Percentiles rank a stretch among this genome's conserved stretches.
Conservation (phyloP, 2,329 filamentous ascomycete genomes). For the Calonectria ilicicola region DNA sequence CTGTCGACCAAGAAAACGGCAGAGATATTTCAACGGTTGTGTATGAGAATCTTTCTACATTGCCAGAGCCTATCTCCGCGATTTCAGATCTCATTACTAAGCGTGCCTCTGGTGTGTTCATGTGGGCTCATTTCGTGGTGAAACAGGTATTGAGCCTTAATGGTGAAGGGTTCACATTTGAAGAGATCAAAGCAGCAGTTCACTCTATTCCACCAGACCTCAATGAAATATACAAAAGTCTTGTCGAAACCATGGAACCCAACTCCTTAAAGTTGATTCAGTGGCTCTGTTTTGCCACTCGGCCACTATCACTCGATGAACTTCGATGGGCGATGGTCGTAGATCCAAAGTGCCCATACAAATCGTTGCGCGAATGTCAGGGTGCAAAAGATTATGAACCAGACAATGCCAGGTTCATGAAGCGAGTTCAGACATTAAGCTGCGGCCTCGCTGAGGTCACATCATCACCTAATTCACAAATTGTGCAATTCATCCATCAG, state of each 20-base stretch:
- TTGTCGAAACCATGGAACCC: slow-evolving; percentile 33
- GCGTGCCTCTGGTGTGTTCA: slow-evolving; percentile 48
- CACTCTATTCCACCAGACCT: slow-evolving; percentile 36
- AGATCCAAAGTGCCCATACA: slow-evolving; percentile 31
- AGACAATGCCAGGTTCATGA: slow-evolving; percentile 23
- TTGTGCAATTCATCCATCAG: slow-evolving; percentile 37
- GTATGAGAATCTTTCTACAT: slow-evolving; percentile 28
- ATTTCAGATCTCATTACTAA: slow-evolving; percentile 36
- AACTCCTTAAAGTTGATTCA: slow-evolving; percentile 43
- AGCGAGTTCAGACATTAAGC: slow-evolving; percentile 38
- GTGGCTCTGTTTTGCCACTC: slow-evolving; percentile 48
- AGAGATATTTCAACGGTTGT: slow-evolving; percentile 47
- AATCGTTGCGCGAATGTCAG: slow-evolving; percentile 36
- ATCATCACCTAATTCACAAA: background rate
- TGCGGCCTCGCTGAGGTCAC: slow-evolving; percentile 43
- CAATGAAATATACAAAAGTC: slow-evolving; percentile 39
- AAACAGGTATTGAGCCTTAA: slow-evolving; percentile 29
- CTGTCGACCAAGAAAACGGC: slow-evolving; percentile 45
- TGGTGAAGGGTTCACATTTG: background rate
- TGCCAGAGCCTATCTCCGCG: background rate
- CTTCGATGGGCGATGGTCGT: slow-evolving; percentile 48
- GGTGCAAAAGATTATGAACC: slow-evolving; percentile 27
- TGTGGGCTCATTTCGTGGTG: slow-evolving; percentile 51
- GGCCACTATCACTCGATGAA: slow-evolving; percentile 41
- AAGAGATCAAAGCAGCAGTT: slow-evolving; percentile 39